Conservation (phyloP, 371 early-diverging fungal species). For the Mucor piriformis region DNA sequence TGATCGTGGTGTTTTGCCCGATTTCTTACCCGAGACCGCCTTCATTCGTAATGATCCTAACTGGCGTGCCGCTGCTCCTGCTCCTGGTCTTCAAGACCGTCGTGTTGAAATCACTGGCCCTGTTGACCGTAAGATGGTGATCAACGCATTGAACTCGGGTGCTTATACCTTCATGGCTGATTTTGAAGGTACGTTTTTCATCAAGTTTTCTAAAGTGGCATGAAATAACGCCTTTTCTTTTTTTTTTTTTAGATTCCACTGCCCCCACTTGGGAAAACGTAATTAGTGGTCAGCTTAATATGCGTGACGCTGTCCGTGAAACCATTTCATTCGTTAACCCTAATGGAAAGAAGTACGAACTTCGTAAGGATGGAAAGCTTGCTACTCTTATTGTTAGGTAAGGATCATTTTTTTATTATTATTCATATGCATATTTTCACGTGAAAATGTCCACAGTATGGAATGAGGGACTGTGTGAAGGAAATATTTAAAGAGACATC, state of each 20-base stretch:
- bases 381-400: slow-evolving; percentile 91
- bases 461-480: background rate
- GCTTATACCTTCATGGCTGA: slow-evolving; percentile 97
- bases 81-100: slow-evolving; percentile 90
- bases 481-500: background rate
- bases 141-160: slow-evolving; percentile 95
- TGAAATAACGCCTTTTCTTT: background rate
- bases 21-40: slow-evolving; percentile 93
- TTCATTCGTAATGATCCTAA: slow-evolving; percentile 85
- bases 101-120: slow-evolving; percentile 98
- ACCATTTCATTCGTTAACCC: slow-evolving; percentile 81
- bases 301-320: slow-evolving; percentile 90
- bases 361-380: slow-evolving; percentile 74
- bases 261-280: slow-evolving; percentile 92
- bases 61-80: slow-evolving; percentile 91
- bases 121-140: slow-evolving; percentile 98
- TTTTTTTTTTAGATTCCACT: slow-evolving; percentile 73
- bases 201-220: background rate
- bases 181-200: slow-evolving; percentile 76
- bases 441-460: background rate
- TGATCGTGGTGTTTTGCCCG: slow-evolving; percentile 83
- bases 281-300: slow-evolving; percentile 88
- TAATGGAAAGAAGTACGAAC: slow-evolving; percentile 91
- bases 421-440: background rate
- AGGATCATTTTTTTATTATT: slow-evolving; percentile 3